Evolutionary conservation across 768 basidiomycete genomes (phyloP).

Genomic region (Psilocybe subaeruginosa): DNA sequence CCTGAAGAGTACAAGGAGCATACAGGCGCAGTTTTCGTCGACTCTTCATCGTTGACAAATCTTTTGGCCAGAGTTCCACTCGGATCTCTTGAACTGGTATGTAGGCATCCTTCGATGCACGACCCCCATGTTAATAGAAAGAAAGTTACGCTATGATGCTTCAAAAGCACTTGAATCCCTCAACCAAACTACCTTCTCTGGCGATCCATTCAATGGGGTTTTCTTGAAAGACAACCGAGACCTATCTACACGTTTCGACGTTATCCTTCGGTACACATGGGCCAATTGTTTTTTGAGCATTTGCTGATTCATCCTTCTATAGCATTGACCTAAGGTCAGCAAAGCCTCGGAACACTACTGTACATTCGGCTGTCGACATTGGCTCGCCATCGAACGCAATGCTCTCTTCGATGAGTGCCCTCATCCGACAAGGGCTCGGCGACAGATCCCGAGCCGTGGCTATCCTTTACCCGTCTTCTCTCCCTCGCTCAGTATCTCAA

Average conservation of each 20-base stretch:
- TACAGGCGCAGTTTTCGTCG: conserved; percentile 70
- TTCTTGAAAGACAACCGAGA: conserved; percentile 78
- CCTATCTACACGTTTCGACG: conserved; percentile 71
- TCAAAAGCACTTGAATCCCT: conserved; percentile 68
- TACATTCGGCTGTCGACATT: conserved; percentile 53
- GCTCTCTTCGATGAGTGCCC: conserved; percentile 50
- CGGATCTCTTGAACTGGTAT: conserved; percentile 78
- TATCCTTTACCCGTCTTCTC: conserved; percentile 56
- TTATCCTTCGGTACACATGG: conserved; percentile 57
- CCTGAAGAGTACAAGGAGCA: conserved; percentile 57
- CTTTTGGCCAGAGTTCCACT: conserved; percentile 74
- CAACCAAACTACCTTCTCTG: conserved; percentile 44
- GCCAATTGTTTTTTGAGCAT: not conserved
- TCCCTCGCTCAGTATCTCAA: conserved; percentile 51
- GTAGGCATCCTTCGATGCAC: conserved; percentile 12
- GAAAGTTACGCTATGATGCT: conserved; percentile 78
- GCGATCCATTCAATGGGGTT: conserved; percentile 68
- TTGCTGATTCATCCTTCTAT: not conserved
- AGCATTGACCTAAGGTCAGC: conserved; percentile 62
- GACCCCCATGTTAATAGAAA: not conserved
- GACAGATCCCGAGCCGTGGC: conserved; percentile 69
- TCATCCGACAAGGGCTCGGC: conserved; percentile 70
- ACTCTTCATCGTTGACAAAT: conserved; percentile 78
- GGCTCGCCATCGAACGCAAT: conserved; percentile 64
- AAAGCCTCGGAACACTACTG: conserved; percentile 43